Base-by-base conservation (phyloP, 805 yeast genomes). In the Ascoidea asiatica region DNA sequence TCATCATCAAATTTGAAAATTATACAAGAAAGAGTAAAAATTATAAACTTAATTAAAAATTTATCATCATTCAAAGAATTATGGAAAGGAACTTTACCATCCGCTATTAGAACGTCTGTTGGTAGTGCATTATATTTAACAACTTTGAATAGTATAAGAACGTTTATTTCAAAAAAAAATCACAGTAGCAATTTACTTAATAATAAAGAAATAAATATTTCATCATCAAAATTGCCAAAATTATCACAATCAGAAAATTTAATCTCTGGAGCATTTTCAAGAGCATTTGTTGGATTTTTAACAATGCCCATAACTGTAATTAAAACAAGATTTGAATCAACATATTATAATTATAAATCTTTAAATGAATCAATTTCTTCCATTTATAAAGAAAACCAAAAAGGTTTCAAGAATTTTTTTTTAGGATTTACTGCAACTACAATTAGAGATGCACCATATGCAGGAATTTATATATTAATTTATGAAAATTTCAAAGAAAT, bases 231-330 rank as follows among this genome's bases (percentile, higher is more conserved):
- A 17, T 64, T 90, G 44, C 97, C 97, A 3, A 79, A 75, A 56
- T 68, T 92, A 36, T 66, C 83, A 2, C 78, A 77, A 50, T 52
- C 64, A 29, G 88, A 79, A 48, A 92, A 92, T 57, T 62, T 89
- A 43, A 43, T 74, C 5, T 70, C 89, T 0, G 97, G 98, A 3
- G 83, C 85, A 39, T 53, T 79, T 2, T 79, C 94, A 1, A 67
- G 98, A 46, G 87, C 88, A 0, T 46, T 74, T 1, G 95, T 88
- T 1, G 98, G 98, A 1, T 72, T 80, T 50, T 49, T 85, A 6
- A 86, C 95, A 5, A 92, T 92, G 98, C 98, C 98, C 0, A 73
- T 92, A 7, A 92, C 98, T 0, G 78, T 92, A 3, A 62, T 92
- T 22, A 92, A 92, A 58, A 92, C 94, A 4, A 69, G 97, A 36